Percentiles rank a stretch among this genome's conserved stretches.
These are phyloP conservation scores for Trapa incisa DNA, from an alignment of 345 rosid species.

Conservation along the genomic window DNA sequence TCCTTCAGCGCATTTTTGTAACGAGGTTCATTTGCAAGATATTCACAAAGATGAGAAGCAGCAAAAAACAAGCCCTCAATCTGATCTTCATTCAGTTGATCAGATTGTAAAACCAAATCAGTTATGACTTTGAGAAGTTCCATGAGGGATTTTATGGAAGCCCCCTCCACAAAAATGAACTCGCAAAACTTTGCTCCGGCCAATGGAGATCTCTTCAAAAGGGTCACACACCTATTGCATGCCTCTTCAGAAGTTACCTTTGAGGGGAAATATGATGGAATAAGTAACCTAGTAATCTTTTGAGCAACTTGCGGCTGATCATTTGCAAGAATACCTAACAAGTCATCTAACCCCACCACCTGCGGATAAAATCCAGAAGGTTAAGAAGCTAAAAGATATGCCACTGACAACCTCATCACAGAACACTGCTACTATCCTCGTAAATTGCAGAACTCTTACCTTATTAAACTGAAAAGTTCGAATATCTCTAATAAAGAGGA, in stretches of 20 bases:
- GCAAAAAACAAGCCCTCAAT: constrained; percentile 63
- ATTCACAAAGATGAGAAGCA: constrained; percentile 41
- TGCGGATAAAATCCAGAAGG: constrained; percentile 15
- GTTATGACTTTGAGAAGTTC: constrained; percentile 53
- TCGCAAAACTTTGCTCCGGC: constrained; percentile 95
- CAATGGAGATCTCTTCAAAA: constrained; percentile 61
- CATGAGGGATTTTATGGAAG: constrained; percentile 41
- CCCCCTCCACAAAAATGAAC: constrained; percentile 51
- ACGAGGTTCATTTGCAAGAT: constrained; percentile 36
- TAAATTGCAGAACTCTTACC: constrained; percentile 28
- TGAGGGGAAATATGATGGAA: constrained; percentile 84
- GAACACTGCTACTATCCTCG: neutral
- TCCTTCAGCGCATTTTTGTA: constrained; percentile 41
- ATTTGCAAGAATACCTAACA: constrained; percentile 48
- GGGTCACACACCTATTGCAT: constrained; percentile 63
- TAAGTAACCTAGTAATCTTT: constrained; percentile 57
- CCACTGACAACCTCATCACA: neutral
- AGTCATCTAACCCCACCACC: constrained; percentile 63
- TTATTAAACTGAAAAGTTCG: constrained; percentile 66
- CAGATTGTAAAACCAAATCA: constrained; percentile 36
- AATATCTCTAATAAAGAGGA: constrained; percentile 58
- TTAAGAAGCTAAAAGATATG: neutral
- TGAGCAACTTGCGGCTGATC: constrained; percentile 70
- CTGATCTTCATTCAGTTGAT: constrained; percentile 38
- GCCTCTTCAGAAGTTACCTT: constrained; percentile 60